Conservation (phyloP, 208 protist genomes). For the Leishmania guyanensis region DNA sequence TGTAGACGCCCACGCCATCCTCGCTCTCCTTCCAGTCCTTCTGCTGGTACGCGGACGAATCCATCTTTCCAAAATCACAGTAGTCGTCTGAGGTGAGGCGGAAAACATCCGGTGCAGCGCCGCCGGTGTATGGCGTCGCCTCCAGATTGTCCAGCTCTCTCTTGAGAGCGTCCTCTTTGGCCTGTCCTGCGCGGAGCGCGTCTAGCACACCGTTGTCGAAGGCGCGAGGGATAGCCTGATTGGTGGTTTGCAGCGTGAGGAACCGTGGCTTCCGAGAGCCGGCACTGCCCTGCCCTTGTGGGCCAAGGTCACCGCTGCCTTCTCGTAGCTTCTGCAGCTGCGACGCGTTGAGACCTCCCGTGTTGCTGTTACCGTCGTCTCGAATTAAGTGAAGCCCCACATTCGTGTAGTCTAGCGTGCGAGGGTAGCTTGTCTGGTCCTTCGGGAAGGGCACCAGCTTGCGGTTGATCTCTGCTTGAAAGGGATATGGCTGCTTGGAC, state of each 20-base stretch:
- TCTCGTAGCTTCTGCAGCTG: conserved; percentile 57
- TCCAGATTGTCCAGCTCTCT: conserved; percentile 48
- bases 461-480: conserved; percentile 79
- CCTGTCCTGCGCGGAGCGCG: conserved; percentile 51
- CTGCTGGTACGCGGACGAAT: conserved; percentile 74
- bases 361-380: conserved; percentile 42
- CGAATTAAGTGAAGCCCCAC: conserved; percentile 66
- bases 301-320: conserved; percentile 5
- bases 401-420: conserved; percentile 69
- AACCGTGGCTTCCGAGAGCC: conserved; percentile 60
- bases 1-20: conserved; percentile 64
- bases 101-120: conserved; percentile 56
- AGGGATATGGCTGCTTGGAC: conserved; percentile 63
- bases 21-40: conserved; percentile 40
- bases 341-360: conserved; percentile 56
- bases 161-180: conserved; percentile 42
- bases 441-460: conserved; percentile 85
- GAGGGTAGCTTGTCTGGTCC: conserved; percentile 76
- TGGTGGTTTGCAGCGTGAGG: conserved; percentile 62
- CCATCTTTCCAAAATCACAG: conserved; percentile 79
- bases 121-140: conserved; percentile 42
- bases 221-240: conserved; percentile 60
- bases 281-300: not conserved
- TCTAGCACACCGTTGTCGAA: conserved; percentile 71
- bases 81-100: conserved; percentile 88